Evolutionary conservation across 257 asterid species (phyloP).

Genomic region (Forsythia suspensa): DNA sequence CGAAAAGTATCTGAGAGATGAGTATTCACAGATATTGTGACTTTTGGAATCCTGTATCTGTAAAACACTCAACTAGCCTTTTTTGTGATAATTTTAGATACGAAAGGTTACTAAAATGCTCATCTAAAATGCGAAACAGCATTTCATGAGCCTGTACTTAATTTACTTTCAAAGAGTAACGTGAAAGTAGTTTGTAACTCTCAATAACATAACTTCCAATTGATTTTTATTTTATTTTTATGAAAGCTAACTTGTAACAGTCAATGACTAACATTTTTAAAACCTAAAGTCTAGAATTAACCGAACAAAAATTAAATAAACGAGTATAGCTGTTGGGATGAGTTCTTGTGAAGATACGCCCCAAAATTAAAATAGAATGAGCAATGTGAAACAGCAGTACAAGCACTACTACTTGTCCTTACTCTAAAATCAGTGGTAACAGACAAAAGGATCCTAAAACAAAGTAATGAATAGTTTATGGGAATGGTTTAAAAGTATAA

Average conservation of each 20-base stretch:
- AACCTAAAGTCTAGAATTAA: background rate
- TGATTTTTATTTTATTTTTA: too few relatives aligned
- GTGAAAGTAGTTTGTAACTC: background rate
- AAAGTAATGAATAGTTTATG: background rate
- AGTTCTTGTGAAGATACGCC: background rate
- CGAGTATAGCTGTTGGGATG: background rate
- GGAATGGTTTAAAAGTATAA: too few relatives aligned
- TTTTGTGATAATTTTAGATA: background rate
- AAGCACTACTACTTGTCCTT: background rate
- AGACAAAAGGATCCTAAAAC: background rate
- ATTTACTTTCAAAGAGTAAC: background rate
- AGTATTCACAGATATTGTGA: background rate
- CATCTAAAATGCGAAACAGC: background rate
- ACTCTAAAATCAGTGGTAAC: background rate
- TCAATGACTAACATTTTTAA: background rate
- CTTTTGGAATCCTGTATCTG: background rate
- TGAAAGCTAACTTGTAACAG: too few relatives aligned
- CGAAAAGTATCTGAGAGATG: slow-evolving; percentile 64
- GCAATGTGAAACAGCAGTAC: background rate
- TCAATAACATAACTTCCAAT: background rate
- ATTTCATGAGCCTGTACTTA: background rate
- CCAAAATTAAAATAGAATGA: background rate
- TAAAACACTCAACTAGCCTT: background rate
- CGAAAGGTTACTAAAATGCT: background rate
- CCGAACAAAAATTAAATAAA: background rate